Evolutionary conservation across 345 rosid genomes (phyloP).

Genomic region (Lumnitzera littorea): DNA sequence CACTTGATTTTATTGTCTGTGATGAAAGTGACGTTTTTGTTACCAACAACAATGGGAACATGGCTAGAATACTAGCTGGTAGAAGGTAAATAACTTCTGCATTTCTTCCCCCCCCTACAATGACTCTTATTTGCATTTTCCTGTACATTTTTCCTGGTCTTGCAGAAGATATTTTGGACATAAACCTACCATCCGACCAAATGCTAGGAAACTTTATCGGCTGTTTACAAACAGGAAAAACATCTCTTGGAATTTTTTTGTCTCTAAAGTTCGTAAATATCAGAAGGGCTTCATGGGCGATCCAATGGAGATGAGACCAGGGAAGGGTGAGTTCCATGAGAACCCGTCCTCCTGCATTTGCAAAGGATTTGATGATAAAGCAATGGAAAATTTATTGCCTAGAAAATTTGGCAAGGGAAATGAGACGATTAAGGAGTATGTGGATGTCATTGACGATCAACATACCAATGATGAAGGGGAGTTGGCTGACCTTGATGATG

Average conservation of each 20-base stretch:
- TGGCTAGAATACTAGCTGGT: conserved; percentile 93
- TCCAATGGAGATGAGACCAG: conserved; percentile 87
- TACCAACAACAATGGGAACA: conserved; percentile 95
- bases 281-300: conserved; percentile 97
- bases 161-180: conserved; percentile 92
- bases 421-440: conserved; percentile 19
- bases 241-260: conserved; percentile 84
- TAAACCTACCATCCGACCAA: conserved; percentile 95
- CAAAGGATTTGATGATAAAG: conserved; percentile 45
- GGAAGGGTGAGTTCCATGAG: conserved; percentile 99
- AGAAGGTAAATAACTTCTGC: conserved; percentile 42
- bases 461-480: conserved; percentile 50
- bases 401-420: conserved; percentile 49
- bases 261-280: conserved; percentile 56
- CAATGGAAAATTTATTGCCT: conserved; percentile 19
- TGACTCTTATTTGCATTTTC: not conserved
- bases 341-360: conserved; percentile 91
- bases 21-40: conserved; percentile 95
- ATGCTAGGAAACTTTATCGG: conserved; percentile 75
- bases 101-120: no score
- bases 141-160: conserved; percentile 4
- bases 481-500: conserved; percentile 55
- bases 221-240: conserved; percentile 56
- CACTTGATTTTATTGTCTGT: conserved; percentile 89
- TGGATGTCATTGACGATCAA: conserved; percentile 27